These are phyloP conservation scores for Phalaenopsis aphrodite DNA, from an alignment of 106 monocot genomes.

Conservation along the genomic window DNA sequence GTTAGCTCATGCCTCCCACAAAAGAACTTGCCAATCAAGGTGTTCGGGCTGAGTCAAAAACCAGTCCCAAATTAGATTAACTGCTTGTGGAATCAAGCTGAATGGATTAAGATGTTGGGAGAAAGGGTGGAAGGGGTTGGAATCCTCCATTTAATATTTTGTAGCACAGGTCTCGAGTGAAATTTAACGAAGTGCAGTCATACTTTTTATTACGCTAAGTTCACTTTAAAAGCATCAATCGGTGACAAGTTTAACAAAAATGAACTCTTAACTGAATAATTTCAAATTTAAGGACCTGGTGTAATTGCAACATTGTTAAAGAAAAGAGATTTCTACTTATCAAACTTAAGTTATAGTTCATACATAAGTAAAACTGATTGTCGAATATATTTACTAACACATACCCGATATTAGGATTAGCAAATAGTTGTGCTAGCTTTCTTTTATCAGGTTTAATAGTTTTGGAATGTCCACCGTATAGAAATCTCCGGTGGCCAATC, in stretches of 20 bases:
- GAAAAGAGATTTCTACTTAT: not conserved
- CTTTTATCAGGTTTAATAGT: conserved; percentile 97
- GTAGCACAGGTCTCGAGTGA: not conserved
- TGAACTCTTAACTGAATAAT: not conserved
- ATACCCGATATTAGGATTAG: conserved; percentile 85
- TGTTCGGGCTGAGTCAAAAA: not conserved
- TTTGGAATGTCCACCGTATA: conserved; percentile 91
- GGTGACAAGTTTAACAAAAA: not conserved
- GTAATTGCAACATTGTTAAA: not conserved
- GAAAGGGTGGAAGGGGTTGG: not conserved
- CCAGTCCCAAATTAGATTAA: not conserved
- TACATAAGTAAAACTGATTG: not conserved
- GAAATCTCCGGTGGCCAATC: conserved; percentile 85
- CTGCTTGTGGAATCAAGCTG: not conserved
- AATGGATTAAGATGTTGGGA: not conserved
- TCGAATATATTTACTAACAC: not conserved
- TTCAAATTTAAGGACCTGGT: not conserved
- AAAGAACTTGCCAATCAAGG: not conserved
- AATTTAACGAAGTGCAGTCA: not conserved
- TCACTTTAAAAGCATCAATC: not conserved
- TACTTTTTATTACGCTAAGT: not conserved
- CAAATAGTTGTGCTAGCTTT: conserved; percentile 80
- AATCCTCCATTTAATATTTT: not conserved
- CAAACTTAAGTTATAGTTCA: not conserved
- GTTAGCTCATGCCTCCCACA: not conserved